Evolutionary conservation across 257 asterid species (phyloP).

Genomic region (Solanum bulbocastanum): DNA sequence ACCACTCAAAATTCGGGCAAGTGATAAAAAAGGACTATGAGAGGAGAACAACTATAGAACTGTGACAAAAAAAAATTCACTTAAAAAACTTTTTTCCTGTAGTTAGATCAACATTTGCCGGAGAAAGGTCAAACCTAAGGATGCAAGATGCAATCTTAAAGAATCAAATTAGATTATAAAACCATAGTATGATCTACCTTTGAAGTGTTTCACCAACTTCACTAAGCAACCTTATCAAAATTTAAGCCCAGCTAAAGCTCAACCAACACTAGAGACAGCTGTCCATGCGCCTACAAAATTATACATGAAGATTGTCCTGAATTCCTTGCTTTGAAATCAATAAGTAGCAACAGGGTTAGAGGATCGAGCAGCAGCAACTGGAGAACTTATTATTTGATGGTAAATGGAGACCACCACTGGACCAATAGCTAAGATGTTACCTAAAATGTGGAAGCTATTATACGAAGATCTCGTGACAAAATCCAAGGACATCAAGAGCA

Average conservation of each 20-base stretch:
- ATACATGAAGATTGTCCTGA: background rate
- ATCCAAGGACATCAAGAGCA: background rate
- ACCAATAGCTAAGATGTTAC: background rate
- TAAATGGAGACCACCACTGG: background rate
- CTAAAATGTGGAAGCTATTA: background rate
- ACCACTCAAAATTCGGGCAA: background rate
- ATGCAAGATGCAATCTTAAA: background rate
- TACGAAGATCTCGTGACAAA: background rate
- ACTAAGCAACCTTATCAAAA: background rate
- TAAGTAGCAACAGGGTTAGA: background rate
- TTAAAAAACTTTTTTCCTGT: background rate
- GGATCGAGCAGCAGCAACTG: background rate
- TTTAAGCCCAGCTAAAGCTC: background rate
- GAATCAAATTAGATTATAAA: background rate
- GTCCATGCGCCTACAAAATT: background rate
- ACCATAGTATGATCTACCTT: background rate
- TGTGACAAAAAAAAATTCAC: background rate
- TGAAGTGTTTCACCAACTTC: background rate
- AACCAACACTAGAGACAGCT: background rate
- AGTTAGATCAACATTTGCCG: background rate
- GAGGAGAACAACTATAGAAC: background rate
- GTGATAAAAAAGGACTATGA: background rate
- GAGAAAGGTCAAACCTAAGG: background rate
- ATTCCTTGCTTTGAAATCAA: background rate
- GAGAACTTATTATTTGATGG: background rate